Base-by-base conservation (phyloP, 495 filamentous ascomycete genomes). In the Annulohypoxylon nitens region DNA sequence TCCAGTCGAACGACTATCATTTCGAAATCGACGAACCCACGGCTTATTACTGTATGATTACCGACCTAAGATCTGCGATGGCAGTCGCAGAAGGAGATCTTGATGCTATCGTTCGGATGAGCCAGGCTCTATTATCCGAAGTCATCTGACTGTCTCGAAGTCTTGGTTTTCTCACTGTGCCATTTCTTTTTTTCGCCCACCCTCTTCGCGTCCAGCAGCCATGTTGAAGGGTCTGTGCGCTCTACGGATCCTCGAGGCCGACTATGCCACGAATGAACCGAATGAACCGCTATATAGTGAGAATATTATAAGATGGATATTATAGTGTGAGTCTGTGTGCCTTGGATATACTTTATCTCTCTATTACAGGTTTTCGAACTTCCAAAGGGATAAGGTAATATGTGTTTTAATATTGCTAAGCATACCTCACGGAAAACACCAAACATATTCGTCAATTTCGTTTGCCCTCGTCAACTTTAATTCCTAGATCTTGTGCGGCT, bases 401-500 rank as follows among this genome's bases (percentile, higher is more conserved):
- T 14, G 11, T 51, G 20, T 12, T 51, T 51, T 51, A 7, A 51
- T 51, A 20, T 1, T 25, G 6, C 25, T 23, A 20, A 26, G 8
- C 12, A 7, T 47, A 8, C n/a, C 41, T 61, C 55, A 37, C 47
- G n/a, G 43, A 50, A 45, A 61, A 62, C 58, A 55, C 20, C 58
- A 23, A 69, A 37, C 25, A 41, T 30, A 11, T 63, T 51, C 45
- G n/a, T 54, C 41, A 25, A 55, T 18, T 45, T 34, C 48, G n/a
- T 48, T 54, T 48, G 43, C 25, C 23, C 36, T 50, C 48, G 16
- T n/a, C 43, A 47, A 47, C 48, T 51, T 25, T 26, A 26, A 34
- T 61, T 47, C 57, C 58, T 10, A 57, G 58, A 62, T 47, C 33
- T 5, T 47, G 58, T 62, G 66, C 58, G 47, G 58, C 66, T 61